Base-by-base conservation (phyloP, 768 basidiomycete species). In the Kwoniella dendrophila region DNA sequence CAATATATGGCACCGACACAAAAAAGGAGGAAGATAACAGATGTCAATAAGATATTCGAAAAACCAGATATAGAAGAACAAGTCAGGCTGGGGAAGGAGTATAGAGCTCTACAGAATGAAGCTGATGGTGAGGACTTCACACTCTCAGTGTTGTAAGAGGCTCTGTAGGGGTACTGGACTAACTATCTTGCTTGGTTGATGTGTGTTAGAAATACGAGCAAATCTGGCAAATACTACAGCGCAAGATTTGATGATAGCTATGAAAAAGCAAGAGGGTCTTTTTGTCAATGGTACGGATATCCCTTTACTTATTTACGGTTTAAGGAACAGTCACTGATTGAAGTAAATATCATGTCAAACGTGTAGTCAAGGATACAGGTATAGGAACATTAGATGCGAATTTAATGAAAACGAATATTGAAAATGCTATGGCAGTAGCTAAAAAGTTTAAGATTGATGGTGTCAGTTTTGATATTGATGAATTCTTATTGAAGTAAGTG, bases 351-450 rank as follows among this genome's bases (percentile, higher is more conserved):
- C 12, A 40, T 48, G n/a, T 24, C 2, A 18, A 18, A 11, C 20
- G 5, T 8, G 22, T 43, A 70, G 73, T 72, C 20, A 86, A 86
- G 75, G 87, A 86, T 20, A 88, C 92, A 0, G 87, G 89, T 53
- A 92, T 96, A 72, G 94, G 95, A 3, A 88, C 90, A 0, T 84
- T 97, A 11, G 96, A 98, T 78, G 92, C 95, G 0, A 83, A 84
- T 41, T 83, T 94, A 24, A 84, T 98, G 27, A 79, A 89, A 1
- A 85, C 86, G 74, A 86, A 88, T 11, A 88, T 90, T 2, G 88
- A 86, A 62, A 85, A 91, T 69, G 86, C 88, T 44, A 88, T 90
- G 1, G 87, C 88, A 68, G 88, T 94, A 75, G 93, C 93, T n/a
- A 89, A 90, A 30, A 87, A 87, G 30, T 88, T 95, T 86, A 92